Conservation (phyloP, 2,329 filamentous ascomycete species). For the Clarireedia hainanense region DNA sequence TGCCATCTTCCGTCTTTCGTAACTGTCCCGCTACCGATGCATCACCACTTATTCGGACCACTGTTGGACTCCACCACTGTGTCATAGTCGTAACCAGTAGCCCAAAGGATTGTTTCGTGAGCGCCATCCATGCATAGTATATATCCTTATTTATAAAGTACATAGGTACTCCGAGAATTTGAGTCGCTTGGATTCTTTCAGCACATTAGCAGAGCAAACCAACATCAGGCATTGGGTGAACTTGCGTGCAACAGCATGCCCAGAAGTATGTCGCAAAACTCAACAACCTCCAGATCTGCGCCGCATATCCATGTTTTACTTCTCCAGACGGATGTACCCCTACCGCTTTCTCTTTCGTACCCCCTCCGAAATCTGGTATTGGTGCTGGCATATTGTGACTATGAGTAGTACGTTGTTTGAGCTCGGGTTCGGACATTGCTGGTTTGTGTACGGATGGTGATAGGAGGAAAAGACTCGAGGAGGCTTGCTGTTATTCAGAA, state of each 20-base stretch:
- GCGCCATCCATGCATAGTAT: constrained; percentile 80
- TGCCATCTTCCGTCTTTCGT: constrained; percentile 59
- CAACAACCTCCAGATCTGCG: constrained; percentile 25
- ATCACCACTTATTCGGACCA: constrained; percentile 77
- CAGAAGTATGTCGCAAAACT: constrained; percentile 25
- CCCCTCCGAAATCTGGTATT: constrained; percentile 9
- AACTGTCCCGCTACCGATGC: constrained; percentile 71
- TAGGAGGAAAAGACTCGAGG: background rate
- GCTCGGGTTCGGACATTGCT: constrained; percentile 19
- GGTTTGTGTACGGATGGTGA: background rate
- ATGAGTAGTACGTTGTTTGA: constrained; percentile 20
- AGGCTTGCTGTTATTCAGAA: no score
- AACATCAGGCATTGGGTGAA: background rate
- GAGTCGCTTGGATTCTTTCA: constrained; percentile 58
- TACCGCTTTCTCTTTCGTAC: constrained; percentile 12
- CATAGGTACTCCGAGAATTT: constrained; percentile 67
- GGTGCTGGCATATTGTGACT: constrained; percentile 6
- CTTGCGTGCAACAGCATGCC: constrained; percentile 25
- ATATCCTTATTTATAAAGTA: constrained; percentile 69
- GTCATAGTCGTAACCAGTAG: constrained; percentile 73
- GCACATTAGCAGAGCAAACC: constrained; percentile 16
- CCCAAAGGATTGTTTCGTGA: constrained; percentile 79
- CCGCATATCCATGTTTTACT: constrained; percentile 25
- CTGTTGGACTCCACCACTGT: constrained; percentile 79
- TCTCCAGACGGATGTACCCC: constrained; percentile 28